These are phyloP conservation scores for Oidiodendron maius DNA, from an alignment of 495 filamentous ascomycete genomes.

Conservation along the genomic window DNA sequence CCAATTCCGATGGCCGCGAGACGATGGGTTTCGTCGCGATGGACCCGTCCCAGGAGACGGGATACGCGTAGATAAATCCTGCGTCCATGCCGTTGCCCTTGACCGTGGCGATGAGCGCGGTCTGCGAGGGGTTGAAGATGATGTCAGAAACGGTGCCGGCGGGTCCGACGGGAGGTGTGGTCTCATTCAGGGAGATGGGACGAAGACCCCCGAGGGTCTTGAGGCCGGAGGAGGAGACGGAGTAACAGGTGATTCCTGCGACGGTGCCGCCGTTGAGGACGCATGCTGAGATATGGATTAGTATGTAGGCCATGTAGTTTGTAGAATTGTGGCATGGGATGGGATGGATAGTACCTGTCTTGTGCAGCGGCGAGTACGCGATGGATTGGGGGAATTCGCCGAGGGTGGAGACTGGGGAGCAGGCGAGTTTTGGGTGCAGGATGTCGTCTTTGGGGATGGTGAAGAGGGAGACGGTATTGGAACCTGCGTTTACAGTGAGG, in stretches of 20 bases:
- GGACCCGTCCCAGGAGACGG: slow-evolving; percentile 5
- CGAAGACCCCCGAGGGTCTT: slow-evolving; percentile 14
- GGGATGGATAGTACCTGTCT: slow-evolving; percentile 6
- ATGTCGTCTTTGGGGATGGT: slow-evolving; percentile 20
- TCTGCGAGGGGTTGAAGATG: slow-evolving; percentile 26
- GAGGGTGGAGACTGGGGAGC: slow-evolving; percentile 17
- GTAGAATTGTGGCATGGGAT: no score
- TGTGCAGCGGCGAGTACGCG: slow-evolving; percentile 22
- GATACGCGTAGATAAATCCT: slow-evolving; percentile 23
- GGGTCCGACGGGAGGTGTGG: slow-evolving; percentile 21
- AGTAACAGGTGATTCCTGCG: slow-evolving; percentile 24
- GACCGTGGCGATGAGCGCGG: slow-evolving; percentile 23
- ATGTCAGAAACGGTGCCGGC: slow-evolving; percentile 21
- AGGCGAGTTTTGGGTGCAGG: slow-evolving; percentile 21
- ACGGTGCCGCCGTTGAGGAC: slow-evolving; percentile 22
- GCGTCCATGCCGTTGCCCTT: slow-evolving; percentile 20
- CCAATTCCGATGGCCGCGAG: slow-evolving; percentile 14
- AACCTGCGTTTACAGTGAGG: slow-evolving; percentile 27
- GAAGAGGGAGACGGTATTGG: slow-evolving; percentile 28
- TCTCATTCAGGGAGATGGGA: slow-evolving; percentile 20
- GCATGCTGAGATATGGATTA: slow-evolving; percentile 22
- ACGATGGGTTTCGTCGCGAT: slow-evolving; percentile 15
- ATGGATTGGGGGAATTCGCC: slow-evolving; percentile 27
- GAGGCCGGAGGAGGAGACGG: slow-evolving; percentile 17
- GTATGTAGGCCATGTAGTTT: no score